Evolutionary conservation across 768 basidiomycete species (phyloP).

Genomic region (Clavaria fumosa): DNA sequence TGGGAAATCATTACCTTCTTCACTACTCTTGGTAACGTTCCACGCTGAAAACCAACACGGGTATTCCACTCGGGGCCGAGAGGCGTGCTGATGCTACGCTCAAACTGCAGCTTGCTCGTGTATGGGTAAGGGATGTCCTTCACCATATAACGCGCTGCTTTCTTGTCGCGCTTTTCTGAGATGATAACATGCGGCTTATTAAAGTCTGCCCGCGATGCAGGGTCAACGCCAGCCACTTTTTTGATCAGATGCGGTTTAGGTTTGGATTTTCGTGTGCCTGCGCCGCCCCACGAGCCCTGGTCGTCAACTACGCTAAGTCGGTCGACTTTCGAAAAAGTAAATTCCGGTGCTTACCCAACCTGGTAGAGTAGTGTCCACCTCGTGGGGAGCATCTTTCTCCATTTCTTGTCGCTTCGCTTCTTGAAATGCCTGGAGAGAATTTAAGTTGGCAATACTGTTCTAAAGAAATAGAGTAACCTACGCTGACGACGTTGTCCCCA

Average conservation of each 20-base stretch:
- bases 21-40: conserved; percentile 70
- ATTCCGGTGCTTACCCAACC: conserved; percentile 64
- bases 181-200: conserved; percentile 84
- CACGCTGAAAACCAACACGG: conserved; percentile 66
- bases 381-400: conserved; percentile 72
- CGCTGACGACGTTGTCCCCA: conserved; percentile 89
- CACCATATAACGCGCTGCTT: conserved; percentile 76
- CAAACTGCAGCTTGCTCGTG: conserved; percentile 86
- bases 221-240: conserved; percentile 68
- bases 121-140: conserved; percentile 92
- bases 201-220: conserved; percentile 67
- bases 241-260: conserved; percentile 65
- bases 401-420: conserved; percentile 72
- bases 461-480: conserved; percentile 21
- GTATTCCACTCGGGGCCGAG: conserved; percentile 93
- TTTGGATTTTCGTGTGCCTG: conserved; percentile 42
- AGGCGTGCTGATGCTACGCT: conserved; percentile 66
- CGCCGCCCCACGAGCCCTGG: conserved; percentile 87
- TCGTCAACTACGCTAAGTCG: conserved; percentile 2
- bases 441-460: conserved; percentile 2
- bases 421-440: conserved; percentile 54
- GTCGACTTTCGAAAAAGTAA: conserved; percentile 3
- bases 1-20: conserved; percentile 63
- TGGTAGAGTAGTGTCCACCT: conserved; percentile 80
- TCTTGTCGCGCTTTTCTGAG: conserved; percentile 90